Evolutionary conservation across 805 yeast genomes (phyloP).

Genomic region (Danielia oregonensis): DNA sequence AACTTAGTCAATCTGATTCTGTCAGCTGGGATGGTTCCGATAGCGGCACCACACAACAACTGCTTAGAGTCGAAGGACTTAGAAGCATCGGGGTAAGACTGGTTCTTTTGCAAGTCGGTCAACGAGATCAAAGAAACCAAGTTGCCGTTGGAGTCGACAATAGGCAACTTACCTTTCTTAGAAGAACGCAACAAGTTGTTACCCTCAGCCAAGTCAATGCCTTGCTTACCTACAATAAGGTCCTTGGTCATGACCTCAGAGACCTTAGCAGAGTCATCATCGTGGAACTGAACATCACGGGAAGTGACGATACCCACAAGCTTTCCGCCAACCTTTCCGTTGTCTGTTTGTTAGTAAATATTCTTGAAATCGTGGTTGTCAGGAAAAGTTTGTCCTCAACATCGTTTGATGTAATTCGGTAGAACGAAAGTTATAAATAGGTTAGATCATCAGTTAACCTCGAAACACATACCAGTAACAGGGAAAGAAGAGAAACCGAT

Average conservation of each 20-base stretch:
- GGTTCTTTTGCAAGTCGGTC: conserved; percentile 96
- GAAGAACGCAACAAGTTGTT: conserved; percentile 86
- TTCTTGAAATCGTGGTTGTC: conserved; percentile 6
- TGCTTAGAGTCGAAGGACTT: conserved; percentile 92
- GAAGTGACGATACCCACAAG: conserved; percentile 94
- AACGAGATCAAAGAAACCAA: conserved; percentile 87
- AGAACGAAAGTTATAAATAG: conserved; percentile 95
- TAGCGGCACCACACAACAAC: conserved; percentile 96
- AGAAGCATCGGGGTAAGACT: conserved; percentile 89
- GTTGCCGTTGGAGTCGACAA: conserved; percentile 72
- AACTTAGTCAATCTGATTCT: conserved; percentile 77
- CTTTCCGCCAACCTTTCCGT: conserved; percentile 83
- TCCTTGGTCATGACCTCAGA: conserved; percentile 88
- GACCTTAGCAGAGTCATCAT: conserved; percentile 58
- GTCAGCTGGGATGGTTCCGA: conserved; percentile 91
- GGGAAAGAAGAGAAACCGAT: conserved; percentile 98
- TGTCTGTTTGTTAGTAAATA: conserved; percentile 45
- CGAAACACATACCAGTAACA: conserved; percentile 87
- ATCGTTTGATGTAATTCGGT: conserved; percentile 96
- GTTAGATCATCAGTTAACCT: conserved; percentile 50
- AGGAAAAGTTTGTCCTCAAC: conserved; percentile 71
- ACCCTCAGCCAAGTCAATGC: conserved; percentile 80
- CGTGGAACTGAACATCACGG: conserved; percentile 95
- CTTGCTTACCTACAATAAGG: conserved; percentile 76
- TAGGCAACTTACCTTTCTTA: conserved; percentile 97